A percentile compares a stretch with the other conserved stretches of the same genome.
Evolutionary conservation across 2,329 filamentous ascomycete species (phyloP).

Genomic region (Kalaharituber pfeilii): DNA sequence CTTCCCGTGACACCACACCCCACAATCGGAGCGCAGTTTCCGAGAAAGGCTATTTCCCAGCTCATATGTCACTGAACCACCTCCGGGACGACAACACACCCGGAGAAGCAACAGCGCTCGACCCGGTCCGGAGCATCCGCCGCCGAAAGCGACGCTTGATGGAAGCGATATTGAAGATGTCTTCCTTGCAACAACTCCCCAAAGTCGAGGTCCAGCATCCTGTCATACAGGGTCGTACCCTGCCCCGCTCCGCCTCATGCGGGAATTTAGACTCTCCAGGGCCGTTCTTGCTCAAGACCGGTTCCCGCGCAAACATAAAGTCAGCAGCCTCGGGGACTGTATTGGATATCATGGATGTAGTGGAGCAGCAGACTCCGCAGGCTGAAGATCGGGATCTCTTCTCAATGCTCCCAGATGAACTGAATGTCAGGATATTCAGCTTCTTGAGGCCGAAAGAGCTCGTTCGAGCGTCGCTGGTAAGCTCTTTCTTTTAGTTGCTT

Average conservation of each 20-base stretch:
- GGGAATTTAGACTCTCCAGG: background rate
- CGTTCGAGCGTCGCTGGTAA: constrained; percentile 58
- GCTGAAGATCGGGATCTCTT: too few species aligned
- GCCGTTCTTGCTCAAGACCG: background rate
- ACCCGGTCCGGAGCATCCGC: background rate
- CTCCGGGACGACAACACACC: too few species aligned
- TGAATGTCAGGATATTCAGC: constrained; percentile 59
- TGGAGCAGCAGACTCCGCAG: too few species aligned
- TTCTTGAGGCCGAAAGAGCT: constrained; percentile 67
- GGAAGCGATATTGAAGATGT: background rate
- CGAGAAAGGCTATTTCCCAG: too few species aligned
- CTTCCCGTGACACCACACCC: too few species aligned
- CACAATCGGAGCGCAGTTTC: too few species aligned
- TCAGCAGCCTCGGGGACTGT: too few species aligned
- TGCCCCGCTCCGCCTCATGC: background rate
- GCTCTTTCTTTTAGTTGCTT: constrained; percentile 21
- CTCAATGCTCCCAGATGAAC: constrained; percentile 52
- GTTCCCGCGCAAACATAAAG: too few species aligned
- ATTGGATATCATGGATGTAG: too few species aligned
- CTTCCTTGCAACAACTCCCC: background rate
- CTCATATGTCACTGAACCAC: too few species aligned
- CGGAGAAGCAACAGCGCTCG: too few species aligned
- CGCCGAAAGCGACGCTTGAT: background rate
- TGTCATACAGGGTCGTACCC: background rate
- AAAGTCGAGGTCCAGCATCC: background rate